Conservation (phyloP, 441 rosid species). For the Manihot esculenta region DNA sequence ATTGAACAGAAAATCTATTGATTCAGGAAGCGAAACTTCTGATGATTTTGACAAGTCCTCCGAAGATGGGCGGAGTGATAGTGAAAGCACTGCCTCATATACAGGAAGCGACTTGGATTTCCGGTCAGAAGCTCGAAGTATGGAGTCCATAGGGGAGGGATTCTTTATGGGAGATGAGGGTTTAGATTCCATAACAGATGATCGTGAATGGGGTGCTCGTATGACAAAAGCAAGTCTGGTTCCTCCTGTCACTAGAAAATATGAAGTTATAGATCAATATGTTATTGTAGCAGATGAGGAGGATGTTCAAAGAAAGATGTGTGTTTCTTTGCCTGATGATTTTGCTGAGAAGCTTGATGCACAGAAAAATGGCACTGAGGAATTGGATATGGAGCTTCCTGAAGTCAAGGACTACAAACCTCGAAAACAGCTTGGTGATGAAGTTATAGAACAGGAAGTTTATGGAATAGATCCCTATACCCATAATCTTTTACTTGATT, state of each 20-base stretch:
- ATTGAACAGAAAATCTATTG: slow-evolving; percentile 76
- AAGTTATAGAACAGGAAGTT: slow-evolving; percentile 98
- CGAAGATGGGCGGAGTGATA: slow-evolving; percentile 60
- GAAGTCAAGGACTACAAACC: slow-evolving; percentile 98
- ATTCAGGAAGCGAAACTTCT: slow-evolving; percentile 95
- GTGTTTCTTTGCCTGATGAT: slow-evolving; percentile 93
- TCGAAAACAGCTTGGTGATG: slow-evolving; percentile 83
- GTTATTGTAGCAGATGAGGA: slow-evolving; percentile 89
- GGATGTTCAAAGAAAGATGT: slow-evolving; percentile 88
- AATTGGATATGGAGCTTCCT: slow-evolving; percentile 99
- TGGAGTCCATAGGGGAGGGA: slow-evolving; percentile 62
- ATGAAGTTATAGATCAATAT: slow-evolving; percentile 87
- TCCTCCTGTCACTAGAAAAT: slow-evolving; percentile 99
- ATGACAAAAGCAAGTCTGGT: slow-evolving; percentile 98
- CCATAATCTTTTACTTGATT: slow-evolving; percentile 95
- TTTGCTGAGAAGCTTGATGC: slow-evolving; percentile 92
- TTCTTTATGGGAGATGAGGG: slow-evolving; percentile 58
- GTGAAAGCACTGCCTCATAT: slow-evolving; percentile 73
- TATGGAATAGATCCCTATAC: slow-evolving; percentile 99
- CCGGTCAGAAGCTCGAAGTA: slow-evolving; percentile 54
- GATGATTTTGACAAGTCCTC: slow-evolving; percentile 70
- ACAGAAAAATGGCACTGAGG: slow-evolving; percentile 88
- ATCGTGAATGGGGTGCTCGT: slow-evolving; percentile 99
- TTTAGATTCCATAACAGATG: slow-evolving; percentile 65
- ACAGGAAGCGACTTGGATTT: slow-evolving; percentile 88